These are phyloP conservation scores for Sphaerostilbella broomeana DNA, from an alignment of 2,329 filamentous ascomycete species.

Conservation along the genomic window DNA sequence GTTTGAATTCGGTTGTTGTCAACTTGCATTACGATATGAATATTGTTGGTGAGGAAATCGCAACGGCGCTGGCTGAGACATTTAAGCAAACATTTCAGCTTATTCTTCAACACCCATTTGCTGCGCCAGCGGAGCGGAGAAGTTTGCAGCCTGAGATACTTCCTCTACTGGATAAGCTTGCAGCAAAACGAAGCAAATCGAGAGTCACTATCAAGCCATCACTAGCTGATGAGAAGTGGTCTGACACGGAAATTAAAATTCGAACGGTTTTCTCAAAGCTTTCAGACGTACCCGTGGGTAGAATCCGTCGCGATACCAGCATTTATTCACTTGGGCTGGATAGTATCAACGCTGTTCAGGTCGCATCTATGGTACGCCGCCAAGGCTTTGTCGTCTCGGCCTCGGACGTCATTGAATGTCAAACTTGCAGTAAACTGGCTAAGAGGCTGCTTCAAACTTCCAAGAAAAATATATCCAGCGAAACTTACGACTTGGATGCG, in stretches of 20 bases:
- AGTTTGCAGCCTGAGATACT: constrained; percentile 19
- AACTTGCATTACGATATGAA: constrained; percentile 56
- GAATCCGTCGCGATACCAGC: constrained; percentile 56
- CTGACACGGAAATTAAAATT: constrained; percentile 43
- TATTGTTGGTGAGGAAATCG: constrained; percentile 24
- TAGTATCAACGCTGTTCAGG: constrained; percentile 79
- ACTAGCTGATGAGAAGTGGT: constrained; percentile 36
- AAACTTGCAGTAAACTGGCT: constrained; percentile 38
- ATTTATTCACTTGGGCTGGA: constrained; percentile 88
- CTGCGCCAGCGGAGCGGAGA: constrained; percentile 15
- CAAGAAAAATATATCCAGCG: neutral
- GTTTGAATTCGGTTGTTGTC: constrained; percentile 47
- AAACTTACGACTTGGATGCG: constrained; percentile 31
- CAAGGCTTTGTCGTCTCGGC: constrained; percentile 54
- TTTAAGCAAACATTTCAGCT: constrained; percentile 26
- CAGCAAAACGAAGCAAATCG: constrained; percentile 19
- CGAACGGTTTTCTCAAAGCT: constrained; percentile 53
- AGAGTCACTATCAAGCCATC: neutral
- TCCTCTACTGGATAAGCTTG: constrained; percentile 18
- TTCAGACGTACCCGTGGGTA: constrained; percentile 41
- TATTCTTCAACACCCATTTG: constrained; percentile 24
- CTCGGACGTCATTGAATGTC: constrained; percentile 65
- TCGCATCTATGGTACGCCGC: constrained; percentile 61
- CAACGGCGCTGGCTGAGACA: constrained; percentile 22
- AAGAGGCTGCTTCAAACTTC: constrained; percentile 18